phyloP scores from a whole-genome alignment of 2,329 filamentous ascomycete genomes.

The Colletotrichum sp. region DNA sequence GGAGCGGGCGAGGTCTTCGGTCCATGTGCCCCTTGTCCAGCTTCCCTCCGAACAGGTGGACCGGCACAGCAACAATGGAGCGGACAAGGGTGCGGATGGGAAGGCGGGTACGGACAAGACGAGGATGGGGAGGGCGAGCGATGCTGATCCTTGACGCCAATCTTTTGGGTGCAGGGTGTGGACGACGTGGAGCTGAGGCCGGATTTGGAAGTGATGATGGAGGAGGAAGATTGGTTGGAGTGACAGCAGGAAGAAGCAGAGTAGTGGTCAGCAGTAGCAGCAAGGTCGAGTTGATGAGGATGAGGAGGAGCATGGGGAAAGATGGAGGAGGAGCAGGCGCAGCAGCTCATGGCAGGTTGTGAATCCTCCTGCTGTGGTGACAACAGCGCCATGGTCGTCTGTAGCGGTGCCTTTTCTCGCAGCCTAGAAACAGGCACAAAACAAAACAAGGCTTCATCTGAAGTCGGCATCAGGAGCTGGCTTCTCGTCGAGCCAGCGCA shows the following conservation, averaged over 20 bases:
- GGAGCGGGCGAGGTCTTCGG: neutral
- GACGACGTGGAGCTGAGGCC: neutral
- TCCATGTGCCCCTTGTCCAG: constrained; percentile 17
- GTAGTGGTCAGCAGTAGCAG: neutral
- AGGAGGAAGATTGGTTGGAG: neutral
- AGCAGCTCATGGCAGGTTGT: neutral
- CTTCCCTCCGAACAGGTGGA: constrained; percentile 2
- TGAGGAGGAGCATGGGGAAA: neutral
- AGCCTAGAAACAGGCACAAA: constrained; percentile 17
- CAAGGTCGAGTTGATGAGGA: neutral
- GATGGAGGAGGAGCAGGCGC: neutral
- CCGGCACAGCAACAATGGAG: constrained; percentile 1
- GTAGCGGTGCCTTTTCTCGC: neutral
- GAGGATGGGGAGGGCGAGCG: neutral
- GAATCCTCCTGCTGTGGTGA: constrained; percentile 1
- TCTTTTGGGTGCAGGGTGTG: constrained; percentile 1
- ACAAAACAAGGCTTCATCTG: constrained; percentile 20
- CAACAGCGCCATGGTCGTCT: constrained; percentile 17
- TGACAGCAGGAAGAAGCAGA: neutral
- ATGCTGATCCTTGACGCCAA: constrained; percentile 9
- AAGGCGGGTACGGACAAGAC: constrained; percentile 1
- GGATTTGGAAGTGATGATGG: neutral
- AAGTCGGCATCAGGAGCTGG: constrained; percentile 8
- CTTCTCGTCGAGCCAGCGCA: constrained; percentile 16
- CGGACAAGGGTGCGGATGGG: neutral